phyloP scores from a whole-genome alignment of 1,139 yeast genomes.

The Taphrina pruni region DNA sequence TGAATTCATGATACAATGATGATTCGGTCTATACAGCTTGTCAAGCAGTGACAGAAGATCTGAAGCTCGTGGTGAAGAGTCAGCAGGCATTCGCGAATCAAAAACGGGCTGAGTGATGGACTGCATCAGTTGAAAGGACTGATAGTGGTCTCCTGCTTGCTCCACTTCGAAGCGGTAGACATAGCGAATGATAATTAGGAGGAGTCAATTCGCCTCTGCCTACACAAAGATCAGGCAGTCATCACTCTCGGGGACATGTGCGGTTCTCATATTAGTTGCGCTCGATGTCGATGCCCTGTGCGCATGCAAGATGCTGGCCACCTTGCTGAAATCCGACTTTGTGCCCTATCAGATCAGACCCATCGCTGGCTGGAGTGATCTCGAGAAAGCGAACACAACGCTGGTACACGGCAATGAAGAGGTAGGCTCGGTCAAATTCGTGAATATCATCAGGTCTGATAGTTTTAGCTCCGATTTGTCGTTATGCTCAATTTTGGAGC shows the following conservation, averaged over 20 bases:
- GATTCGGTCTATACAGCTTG: not conserved
- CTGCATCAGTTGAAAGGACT: no score
- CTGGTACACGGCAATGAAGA: conserved; percentile 65
- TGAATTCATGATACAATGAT: not conserved
- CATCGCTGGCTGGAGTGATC: conserved; percentile 88
- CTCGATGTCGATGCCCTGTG: conserved; percentile 90
- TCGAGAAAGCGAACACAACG: conserved; percentile 65
- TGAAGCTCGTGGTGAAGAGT: no score
- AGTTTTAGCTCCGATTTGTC: conserved; percentile 64
- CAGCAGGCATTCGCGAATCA: no score
- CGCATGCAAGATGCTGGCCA: conserved; percentile 76
- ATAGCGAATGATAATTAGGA: conserved; percentile 50
- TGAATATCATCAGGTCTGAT: not conserved
- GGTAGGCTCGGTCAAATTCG: not conserved
- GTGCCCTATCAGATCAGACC: conserved; percentile 90
- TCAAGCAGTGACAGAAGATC: not conserved
- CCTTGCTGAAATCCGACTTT: conserved; percentile 72
- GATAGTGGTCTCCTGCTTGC: not conserved
- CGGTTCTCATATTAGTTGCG: conserved; percentile 84
- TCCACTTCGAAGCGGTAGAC: not conserved
- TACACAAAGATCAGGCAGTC: conserved; percentile 49
- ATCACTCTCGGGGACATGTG: conserved; percentile 78
- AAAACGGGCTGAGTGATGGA: no score
- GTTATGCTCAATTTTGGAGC: conserved; percentile 95
- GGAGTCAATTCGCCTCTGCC: conserved; percentile 49